Conservation (phyloP, 106 monocot species). For the Acanthochlamys bracteata region DNA sequence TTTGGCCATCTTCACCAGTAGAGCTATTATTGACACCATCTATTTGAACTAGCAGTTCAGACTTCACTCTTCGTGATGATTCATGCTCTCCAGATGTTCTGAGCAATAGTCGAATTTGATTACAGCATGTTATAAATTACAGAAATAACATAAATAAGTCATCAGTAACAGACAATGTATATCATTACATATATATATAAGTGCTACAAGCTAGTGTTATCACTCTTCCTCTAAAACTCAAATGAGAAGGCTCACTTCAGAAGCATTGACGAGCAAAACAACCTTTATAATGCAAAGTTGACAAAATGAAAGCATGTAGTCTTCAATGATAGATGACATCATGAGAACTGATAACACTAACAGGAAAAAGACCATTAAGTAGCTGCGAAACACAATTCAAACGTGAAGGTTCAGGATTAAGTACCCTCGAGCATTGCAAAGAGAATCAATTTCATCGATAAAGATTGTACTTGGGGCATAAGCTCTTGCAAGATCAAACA, state of each 20-base stretch:
- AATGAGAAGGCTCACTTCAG: not conserved
- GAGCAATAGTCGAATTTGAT: not conserved
- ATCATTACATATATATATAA: too few relatives aligned
- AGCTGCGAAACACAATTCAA: not conserved
- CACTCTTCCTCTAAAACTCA: too few relatives aligned
- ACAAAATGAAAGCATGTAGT: too few relatives aligned
- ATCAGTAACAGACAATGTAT: not conserved
- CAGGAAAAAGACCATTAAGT: not conserved
- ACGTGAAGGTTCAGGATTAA: conserved; percentile 1
- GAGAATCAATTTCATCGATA: conserved; percentile 98
- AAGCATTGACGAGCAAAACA: not conserved
- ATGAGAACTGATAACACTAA: not conserved
- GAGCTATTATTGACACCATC: conserved; percentile 91
- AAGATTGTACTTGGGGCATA: conserved; percentile 99
- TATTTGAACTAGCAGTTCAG: conserved; percentile 92
- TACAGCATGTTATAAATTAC: conserved; percentile 1
- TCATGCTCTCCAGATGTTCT: conserved; percentile 99
- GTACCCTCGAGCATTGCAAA: conserved; percentile 98
- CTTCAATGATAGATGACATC: too few relatives aligned
- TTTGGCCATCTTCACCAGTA: conserved; percentile 71
- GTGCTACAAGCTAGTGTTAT: too few relatives aligned
- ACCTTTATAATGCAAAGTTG: not conserved
- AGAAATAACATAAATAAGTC: not conserved
- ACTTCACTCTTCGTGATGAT: conserved; percentile 97
- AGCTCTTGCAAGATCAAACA: conserved; percentile 96